Evolutionary conservation across 108 stramenopile genomes (phyloP).

Genomic region (Cyclotella atomus): DNA sequence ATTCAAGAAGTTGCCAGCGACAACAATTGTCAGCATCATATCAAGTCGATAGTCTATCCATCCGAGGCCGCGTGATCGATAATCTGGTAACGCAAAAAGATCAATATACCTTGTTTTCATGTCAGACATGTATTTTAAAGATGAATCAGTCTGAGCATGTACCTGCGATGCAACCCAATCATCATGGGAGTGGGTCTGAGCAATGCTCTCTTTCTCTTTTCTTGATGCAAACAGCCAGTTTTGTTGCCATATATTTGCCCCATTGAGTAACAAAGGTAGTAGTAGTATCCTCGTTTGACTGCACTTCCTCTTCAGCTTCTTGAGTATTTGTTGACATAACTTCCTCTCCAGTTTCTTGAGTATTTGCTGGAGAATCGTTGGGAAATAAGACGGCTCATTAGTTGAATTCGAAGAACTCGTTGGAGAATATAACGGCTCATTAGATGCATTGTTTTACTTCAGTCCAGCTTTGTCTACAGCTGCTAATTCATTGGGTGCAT

Average conservation of each 20-base stretch:
- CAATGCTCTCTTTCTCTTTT: background rate
- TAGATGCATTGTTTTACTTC: background rate
- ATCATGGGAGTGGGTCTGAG: background rate
- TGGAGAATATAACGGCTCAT: background rate
- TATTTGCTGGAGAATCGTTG: background rate
- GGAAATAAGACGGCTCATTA: background rate
- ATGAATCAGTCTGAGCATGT: background rate
- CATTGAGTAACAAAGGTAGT: background rate
- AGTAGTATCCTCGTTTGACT: background rate
- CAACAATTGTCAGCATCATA: conserved; percentile 24
- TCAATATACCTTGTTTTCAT: conserved; percentile 10
- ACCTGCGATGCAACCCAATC: background rate
- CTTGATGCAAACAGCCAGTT: background rate
- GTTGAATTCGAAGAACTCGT: too few relatives aligned
- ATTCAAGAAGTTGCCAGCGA: conserved; percentile 1
- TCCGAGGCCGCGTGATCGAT: conserved; percentile 17
- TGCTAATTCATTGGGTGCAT: background rate
- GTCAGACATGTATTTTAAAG: conserved; percentile 5
- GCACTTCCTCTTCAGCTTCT: too few relatives aligned
- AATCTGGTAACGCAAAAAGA: conserved; percentile 21
- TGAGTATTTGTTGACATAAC: too few relatives aligned
- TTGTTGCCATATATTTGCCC: background rate
- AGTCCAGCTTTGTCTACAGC: background rate
- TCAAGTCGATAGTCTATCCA: conserved; percentile 31
- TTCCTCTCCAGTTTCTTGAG: too few relatives aligned